Evolutionary conservation across 306 rosid species (phyloP).

Genomic region (Trifolium subterraneum): DNA sequence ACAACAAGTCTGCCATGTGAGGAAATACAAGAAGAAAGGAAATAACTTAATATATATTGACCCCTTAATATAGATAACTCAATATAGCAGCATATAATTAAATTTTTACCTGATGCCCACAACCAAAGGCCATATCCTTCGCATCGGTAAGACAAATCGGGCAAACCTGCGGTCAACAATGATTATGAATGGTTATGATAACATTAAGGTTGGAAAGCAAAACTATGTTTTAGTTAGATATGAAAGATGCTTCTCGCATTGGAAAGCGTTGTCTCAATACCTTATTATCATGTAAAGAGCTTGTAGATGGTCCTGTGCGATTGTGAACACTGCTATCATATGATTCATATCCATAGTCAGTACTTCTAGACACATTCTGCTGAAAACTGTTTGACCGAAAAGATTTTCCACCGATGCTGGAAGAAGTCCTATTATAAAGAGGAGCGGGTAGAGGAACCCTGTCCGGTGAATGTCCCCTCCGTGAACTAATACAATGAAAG

Average conservation of each 20-base stretch:
- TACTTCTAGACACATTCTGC: constrained; percentile 40
- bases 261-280: constrained; percentile 46
- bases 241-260: constrained; percentile 1
- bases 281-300: constrained; percentile 67
- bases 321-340: constrained; percentile 40
- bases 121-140: constrained; percentile 88
- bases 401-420: constrained; percentile 40
- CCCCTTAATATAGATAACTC: not conserved
- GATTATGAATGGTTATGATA: not conserved
- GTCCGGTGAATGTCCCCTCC: constrained; percentile 61
- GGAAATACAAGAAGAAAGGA: constrained; percentile 9
- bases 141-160: constrained; percentile 73
- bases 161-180: constrained; percentile 59
- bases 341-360: constrained; percentile 37
- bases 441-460: constrained; percentile 85
- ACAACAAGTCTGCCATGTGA: constrained; percentile 72
- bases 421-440: constrained; percentile 46
- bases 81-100: constrained; percentile 18
- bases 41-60: not conserved
- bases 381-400: constrained; percentile 51
- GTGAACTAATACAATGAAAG: constrained; percentile 45
- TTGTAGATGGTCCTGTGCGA: constrained; percentile 51
- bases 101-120: constrained; percentile 85
- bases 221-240: not conserved
- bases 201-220: constrained; percentile 5